Percentiles rank a stretch among this genome's conserved stretches.
These are phyloP conservation scores for Oryza longistaminata DNA, from an alignment of 176 grass and related monocot species.

Conservation along the genomic window DNA sequence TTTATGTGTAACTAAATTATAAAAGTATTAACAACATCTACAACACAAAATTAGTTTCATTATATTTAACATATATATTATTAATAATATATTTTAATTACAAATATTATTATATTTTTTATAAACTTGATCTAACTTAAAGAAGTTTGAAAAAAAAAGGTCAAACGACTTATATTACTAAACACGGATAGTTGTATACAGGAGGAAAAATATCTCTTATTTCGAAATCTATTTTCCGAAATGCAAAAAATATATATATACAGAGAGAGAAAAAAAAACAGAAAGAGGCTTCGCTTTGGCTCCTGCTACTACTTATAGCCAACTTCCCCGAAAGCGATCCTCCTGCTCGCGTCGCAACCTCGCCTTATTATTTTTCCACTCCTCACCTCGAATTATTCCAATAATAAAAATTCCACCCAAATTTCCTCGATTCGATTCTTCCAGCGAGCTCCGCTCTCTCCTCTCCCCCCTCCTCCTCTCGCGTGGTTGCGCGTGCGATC, in stretches of 20 bases:
- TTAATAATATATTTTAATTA: no score
- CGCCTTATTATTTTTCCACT: conserved; percentile 2
- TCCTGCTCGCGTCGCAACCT: background rate
- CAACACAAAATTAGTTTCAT: no score
- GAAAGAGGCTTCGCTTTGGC: background rate
- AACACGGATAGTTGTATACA: no score
- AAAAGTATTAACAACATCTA: no score
- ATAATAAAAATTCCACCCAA: conserved; percentile 25
- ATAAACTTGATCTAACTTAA: no score
- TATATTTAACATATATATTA: no score
- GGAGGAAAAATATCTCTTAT: background rate
- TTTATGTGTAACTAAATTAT: no score
- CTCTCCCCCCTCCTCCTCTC: background rate
- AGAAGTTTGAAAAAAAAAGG: no score
- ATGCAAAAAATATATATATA: background rate
- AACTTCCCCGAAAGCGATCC: conserved; percentile 50
- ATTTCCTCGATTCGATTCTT: conserved; percentile 42
- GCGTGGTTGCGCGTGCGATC: conserved; percentile 37
- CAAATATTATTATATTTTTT: no score
- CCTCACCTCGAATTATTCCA: conserved; percentile 3
- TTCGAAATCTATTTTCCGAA: background rate
- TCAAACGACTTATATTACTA: no score
- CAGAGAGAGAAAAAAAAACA: background rate
- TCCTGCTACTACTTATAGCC: conserved; percentile 45
- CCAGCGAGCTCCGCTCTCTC: background rate